Evolutionary conservation across 2,329 filamentous ascomycete genomes (phyloP).

Genomic region (Chrysosporium queenslandicum): DNA sequence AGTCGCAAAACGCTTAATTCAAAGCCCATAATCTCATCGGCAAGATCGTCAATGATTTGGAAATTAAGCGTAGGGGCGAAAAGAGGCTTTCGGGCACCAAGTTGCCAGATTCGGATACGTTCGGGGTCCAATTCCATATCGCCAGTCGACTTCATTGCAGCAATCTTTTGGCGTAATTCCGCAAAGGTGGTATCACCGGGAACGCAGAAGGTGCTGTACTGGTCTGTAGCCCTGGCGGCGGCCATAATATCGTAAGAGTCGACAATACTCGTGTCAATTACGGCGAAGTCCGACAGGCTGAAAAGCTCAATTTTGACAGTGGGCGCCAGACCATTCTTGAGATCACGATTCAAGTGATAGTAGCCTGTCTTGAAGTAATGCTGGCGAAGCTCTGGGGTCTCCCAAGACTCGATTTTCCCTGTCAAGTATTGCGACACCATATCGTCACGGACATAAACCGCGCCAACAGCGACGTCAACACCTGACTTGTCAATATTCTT

Average conservation of each 20-base stretch:
- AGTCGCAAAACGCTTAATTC: constrained; percentile 26
- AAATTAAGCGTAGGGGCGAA: constrained; percentile 29
- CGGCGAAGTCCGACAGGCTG: constrained; percentile 28
- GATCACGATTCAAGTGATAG: neutral
- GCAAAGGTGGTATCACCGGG: constrained; percentile 22
- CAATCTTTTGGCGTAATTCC: constrained; percentile 32
- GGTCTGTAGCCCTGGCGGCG: constrained; percentile 27
- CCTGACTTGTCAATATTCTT: constrained; percentile 32
- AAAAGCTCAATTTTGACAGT: constrained; percentile 34
- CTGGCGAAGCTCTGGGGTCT: constrained; percentile 34
- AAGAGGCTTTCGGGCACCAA: constrained; percentile 28
- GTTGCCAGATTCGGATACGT: constrained; percentile 34
- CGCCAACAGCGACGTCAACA: constrained; percentile 46
- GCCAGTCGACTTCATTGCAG: constrained; percentile 24
- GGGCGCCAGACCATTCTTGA: constrained; percentile 9
- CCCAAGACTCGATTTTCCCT: constrained; percentile 40
- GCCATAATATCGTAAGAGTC: constrained; percentile 38
- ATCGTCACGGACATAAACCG: constrained; percentile 47
- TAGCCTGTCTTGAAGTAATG: constrained; percentile 32
- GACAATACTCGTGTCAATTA: constrained; percentile 29
- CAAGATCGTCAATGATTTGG: constrained; percentile 27
- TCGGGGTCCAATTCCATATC: constrained; percentile 23
- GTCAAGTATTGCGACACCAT: constrained; percentile 34
- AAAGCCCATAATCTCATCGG: constrained; percentile 21
- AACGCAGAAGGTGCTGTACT: constrained; percentile 4